A percentile compares a stretch with the other conserved stretches of the same genome.
Conservation (phyloP, 495 filamentous ascomycete genomes). For the Lasiosphaeriaceae sp. region DNA sequence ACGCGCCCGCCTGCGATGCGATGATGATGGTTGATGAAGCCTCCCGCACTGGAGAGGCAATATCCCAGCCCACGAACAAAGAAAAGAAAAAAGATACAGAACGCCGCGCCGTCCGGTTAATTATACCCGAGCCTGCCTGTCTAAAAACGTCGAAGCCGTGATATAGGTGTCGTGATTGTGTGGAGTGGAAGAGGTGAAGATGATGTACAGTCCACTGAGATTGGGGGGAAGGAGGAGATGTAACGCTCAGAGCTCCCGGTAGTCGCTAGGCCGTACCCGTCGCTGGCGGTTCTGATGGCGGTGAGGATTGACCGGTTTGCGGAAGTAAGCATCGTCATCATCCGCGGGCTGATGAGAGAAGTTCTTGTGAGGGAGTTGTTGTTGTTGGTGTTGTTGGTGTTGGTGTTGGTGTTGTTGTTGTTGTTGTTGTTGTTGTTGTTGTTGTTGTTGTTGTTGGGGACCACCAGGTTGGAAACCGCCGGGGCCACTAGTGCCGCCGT, state of each 20-base stretch:
- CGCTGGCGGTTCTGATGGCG: conserved; percentile 78
- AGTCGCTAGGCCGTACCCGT: conserved; percentile 80
- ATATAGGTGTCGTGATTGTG: background rate
- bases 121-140: too few species aligned
- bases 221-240: background rate
- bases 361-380: conserved; percentile 15
- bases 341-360: conserved; percentile 74
- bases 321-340: conserved; percentile 90
- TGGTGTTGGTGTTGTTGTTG: conserved; percentile 36
- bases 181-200: background rate
- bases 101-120: background rate
- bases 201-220: background rate
- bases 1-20: too few species aligned
- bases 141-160: background rate
- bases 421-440: conserved; percentile 24
- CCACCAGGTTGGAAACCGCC: too few species aligned
- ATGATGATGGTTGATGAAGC: too few species aligned
- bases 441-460: conserved; percentile 24
- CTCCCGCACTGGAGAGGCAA: too few species aligned
- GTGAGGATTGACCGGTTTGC: conserved; percentile 93
- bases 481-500: background rate
- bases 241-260: conserved; percentile 64
- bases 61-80: background rate
- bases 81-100: background rate
- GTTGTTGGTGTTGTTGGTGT: conserved; percentile 31